Evolutionary conservation across 768 basidiomycete genomes (phyloP).

Genomic region (Rhodotorula graminis): DNA sequence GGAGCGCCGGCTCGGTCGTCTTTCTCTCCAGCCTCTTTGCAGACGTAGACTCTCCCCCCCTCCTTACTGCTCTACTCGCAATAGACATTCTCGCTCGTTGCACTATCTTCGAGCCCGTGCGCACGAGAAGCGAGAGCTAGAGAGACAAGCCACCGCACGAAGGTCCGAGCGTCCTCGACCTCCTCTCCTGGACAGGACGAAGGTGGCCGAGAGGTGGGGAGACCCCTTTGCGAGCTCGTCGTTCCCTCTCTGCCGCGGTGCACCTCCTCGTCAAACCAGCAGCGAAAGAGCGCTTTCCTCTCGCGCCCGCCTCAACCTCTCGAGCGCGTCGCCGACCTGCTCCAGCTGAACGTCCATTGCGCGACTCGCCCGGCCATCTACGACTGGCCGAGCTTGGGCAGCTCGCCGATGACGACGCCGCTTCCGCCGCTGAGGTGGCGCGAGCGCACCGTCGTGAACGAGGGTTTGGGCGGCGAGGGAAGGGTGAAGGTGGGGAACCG

Average conservation of each 20-base stretch:
- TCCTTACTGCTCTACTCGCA: neutral
- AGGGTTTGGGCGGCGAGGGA: slow-evolving; percentile 8
- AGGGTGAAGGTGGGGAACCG: slow-evolving; percentile 11
- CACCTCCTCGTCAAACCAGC: too few species aligned
- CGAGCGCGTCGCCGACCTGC: too few species aligned
- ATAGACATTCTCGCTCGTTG: neutral
- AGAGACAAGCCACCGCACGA: neutral
- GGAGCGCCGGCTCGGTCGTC: neutral
- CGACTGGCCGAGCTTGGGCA: neutral
- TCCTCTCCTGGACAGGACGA: too few species aligned
- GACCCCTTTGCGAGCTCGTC: neutral
- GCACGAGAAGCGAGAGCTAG: too few species aligned
- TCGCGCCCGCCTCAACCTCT: too few species aligned
- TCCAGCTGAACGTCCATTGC: too few species aligned
- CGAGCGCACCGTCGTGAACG: neutral
- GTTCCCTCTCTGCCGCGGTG: neutral
- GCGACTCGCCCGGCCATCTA: too few species aligned
- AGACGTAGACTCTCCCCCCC: neutral
- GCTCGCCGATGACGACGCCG: neutral
- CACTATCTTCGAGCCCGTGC: too few species aligned
- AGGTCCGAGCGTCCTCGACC: neutral
- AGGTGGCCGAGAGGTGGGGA: too few species aligned
- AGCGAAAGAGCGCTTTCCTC: too few species aligned
- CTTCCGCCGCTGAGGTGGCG: neutral
- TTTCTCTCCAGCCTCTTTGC: neutral